These are phyloP conservation scores for Sedum album DNA, from an alignment of 164 flowering plant genomes.

Conservation along the genomic window DNA sequence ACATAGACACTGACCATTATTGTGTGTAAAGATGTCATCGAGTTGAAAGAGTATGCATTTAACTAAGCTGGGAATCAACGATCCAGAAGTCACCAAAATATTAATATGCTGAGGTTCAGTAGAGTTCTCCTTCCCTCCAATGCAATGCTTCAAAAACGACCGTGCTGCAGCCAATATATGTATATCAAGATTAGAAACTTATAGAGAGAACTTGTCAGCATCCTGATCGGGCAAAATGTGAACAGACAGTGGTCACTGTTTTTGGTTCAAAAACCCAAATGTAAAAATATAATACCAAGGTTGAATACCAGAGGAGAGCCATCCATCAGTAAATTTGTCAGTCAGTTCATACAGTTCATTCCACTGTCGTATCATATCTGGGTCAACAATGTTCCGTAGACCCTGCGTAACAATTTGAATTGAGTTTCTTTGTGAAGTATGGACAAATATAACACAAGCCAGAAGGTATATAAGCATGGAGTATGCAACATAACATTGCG, in stretches of 20 bases:
- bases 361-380: slow-evolving; percentile 41
- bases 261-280: background rate
- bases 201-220: background rate
- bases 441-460: background rate
- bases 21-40: slow-evolving; percentile 45
- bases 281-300: background rate
- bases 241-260: background rate
- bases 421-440: background rate
- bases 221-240: background rate
- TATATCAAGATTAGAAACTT: background rate
- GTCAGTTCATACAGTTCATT: slow-evolving; percentile 62
- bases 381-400: slow-evolving; percentile 43
- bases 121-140: slow-evolving; percentile 23
- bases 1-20: slow-evolving; percentile 45
- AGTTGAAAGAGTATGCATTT: slow-evolving; percentile 86
- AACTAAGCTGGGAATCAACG: slow-evolving; percentile 85
- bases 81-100: slow-evolving; percentile 84
- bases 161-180: slow-evolving; percentile 43
- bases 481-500: background rate
- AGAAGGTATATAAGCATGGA: too few species aligned
- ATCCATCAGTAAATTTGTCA: slow-evolving; percentile 75
- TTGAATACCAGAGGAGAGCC: slow-evolving; percentile 89
- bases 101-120: slow-evolving; percentile 37
- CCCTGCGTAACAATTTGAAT: slow-evolving; percentile 45
- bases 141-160: slow-evolving; percentile 62